A percentile compares a stretch with the other conserved stretches of the same genome.
Conservation (phyloP, 345 rosid species). For the Limnanthes douglasii region DNA sequence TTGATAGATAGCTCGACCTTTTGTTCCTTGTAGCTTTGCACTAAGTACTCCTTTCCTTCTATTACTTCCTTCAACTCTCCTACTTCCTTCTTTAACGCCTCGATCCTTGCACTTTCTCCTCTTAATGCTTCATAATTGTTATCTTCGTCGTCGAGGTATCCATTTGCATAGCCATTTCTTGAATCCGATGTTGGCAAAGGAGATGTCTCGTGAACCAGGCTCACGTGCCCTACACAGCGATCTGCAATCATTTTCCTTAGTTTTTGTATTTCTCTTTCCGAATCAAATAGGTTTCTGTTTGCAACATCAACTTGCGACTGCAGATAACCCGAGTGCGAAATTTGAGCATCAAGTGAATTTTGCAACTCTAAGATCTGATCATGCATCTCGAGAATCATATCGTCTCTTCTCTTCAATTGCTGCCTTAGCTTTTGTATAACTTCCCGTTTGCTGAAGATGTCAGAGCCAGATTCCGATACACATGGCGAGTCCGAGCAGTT, state of each 20-base stretch:
- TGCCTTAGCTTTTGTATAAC: conserved; percentile 90
- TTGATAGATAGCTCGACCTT: conserved; percentile 65
- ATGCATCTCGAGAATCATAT: conserved; percentile 93
- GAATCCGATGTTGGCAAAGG: conserved; percentile 24
- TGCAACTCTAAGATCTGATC: conserved; percentile 72
- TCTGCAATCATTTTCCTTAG: conserved; percentile 83
- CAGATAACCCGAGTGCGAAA: conserved; percentile 45
- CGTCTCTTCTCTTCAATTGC: conserved; percentile 88
- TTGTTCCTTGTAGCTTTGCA: conserved; percentile 79
- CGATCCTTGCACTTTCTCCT: conserved; percentile 33
- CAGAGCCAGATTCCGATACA: conserved; percentile 97
- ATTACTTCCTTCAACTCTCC: conserved; percentile 77
- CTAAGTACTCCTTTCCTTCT: conserved; percentile 76
- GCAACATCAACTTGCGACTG: conserved; percentile 66
- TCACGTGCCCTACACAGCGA: conserved; percentile 40
- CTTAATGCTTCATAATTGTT: conserved; percentile 19
- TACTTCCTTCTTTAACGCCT: conserved; percentile 73
- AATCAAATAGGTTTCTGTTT: conserved; percentile 61
- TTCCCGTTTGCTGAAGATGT: conserved; percentile 83
- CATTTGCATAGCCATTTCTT: conserved; percentile 47
- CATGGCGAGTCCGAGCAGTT: conserved; percentile 90
- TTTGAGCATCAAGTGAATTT: conserved; percentile 49
- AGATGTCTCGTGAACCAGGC: conserved; percentile 17
- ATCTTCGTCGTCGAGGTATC: conserved; percentile 25
- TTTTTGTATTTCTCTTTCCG: conserved; percentile 72